Evolutionary conservation across 108 stramenopile species (phyloP).

Genomic region (Epithemia pelagica): DNA sequence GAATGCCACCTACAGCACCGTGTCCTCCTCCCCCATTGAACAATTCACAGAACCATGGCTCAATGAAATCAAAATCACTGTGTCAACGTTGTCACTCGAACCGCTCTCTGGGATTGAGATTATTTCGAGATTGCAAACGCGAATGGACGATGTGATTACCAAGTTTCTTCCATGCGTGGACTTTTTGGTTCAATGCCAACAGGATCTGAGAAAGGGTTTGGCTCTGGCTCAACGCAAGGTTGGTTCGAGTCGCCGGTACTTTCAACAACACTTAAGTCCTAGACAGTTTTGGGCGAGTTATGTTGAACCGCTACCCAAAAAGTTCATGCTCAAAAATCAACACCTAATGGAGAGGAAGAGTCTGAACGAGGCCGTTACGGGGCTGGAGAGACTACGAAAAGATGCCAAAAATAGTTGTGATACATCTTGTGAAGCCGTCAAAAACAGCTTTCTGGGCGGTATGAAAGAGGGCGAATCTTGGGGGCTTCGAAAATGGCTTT

Average conservation of each 20-base stretch:
- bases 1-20: background rate
- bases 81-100: slow-evolving; percentile 53
- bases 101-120: slow-evolving; percentile 58
- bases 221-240: slow-evolving; percentile 40
- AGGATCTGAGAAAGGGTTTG: slow-evolving; percentile 74
- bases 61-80: slow-evolving; percentile 17
- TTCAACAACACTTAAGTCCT: slow-evolving; percentile 41
- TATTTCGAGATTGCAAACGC: slow-evolving; percentile 33
- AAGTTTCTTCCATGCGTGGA: slow-evolving; percentile 77
- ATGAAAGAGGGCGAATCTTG: slow-evolving; percentile 87
- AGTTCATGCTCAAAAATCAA: slow-evolving; percentile 55
- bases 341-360: slow-evolving; percentile 43
- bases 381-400: slow-evolving; percentile 42
- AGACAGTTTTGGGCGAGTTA: slow-evolving; percentile 54
- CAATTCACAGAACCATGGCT: slow-evolving; percentile 23
- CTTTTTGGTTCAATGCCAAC: slow-evolving; percentile 84
- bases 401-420: slow-evolving; percentile 40
- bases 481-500: slow-evolving; percentile 84
- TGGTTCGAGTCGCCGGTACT: slow-evolving; percentile 22
- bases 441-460: slow-evolving; percentile 80
- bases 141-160: slow-evolving; percentile 61
- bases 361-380: slow-evolving; percentile 34
- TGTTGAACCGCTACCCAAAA: slow-evolving; percentile 51
- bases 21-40: background rate
- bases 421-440: slow-evolving; percentile 68